Evolutionary conservation across 2,329 filamentous ascomycete genomes (phyloP), one percentile per base, ranked within the genome.

Genomic region (Drechmeria coniospora): DNA sequence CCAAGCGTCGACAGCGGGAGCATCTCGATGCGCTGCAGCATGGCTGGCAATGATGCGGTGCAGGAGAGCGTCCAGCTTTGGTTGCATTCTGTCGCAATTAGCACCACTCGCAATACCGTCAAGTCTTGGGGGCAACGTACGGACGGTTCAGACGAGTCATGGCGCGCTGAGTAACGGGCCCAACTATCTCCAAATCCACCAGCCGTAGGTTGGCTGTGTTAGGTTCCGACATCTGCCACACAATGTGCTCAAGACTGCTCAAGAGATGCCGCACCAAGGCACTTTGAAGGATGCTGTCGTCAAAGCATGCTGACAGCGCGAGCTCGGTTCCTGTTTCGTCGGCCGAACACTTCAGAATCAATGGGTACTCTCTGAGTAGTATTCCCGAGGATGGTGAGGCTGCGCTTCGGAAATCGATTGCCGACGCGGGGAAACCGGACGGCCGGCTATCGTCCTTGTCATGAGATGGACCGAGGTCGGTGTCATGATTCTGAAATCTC

Each of bases 111-210:
- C n/a, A n/a, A n/a, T n/a, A n/a, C n/a, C n/a, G n/a, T n/a, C n/a
- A n/a, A n/a, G n/a, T n/a, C n/a, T n/a, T n/a, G n/a, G n/a, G n/a
- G 4, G 16, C 9, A 11, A 29, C 27, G 19, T n/a, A 29, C 27
- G 27, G 27, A 11, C 27, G 21, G 17, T 29, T 29, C 16, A 29
- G 14, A 17, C 27, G 21, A 15, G 17, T 16, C 27, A 29, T 24
- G 27, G 27, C 27, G 22, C 27, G 27, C 13, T 29, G 27, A 15
- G 21, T 29, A 7, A 20, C 16, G 5, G 27, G 27, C 8, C 27
- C 22, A 13, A 24, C 12, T 5, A 7, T 20, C 22, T 29, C 27
- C 16, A 29, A n/a, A 15, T 29, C 27, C 4, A 8, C 12, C 21
- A 24, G 21, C n/a, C 11, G 14, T 4, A 23, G 21, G 5, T 11